Conservation (phyloP, 352 stramenopile species). For the Phytophthora lateralis region DNA sequence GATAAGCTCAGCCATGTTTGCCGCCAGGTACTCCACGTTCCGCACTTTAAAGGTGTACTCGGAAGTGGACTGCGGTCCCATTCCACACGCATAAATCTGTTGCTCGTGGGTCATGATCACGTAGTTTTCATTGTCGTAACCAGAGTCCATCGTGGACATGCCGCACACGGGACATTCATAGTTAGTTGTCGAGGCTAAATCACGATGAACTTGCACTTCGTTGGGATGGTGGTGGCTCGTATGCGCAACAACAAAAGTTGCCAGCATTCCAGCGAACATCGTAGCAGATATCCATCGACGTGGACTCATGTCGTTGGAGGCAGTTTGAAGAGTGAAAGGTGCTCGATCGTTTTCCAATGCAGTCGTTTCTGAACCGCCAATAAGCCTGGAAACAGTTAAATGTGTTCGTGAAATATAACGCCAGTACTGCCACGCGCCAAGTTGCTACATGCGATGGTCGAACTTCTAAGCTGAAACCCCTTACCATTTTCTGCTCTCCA, state of each 20-base stretch:
- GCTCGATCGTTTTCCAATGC: not conserved
- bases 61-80: conserved; percentile 44
- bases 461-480: not conserved
- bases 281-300: not conserved
- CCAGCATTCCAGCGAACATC: not conserved
- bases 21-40: conserved; percentile 61
- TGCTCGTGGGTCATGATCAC: conserved; percentile 52
- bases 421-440: not conserved
- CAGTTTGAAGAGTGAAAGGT: not conserved
- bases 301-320: not conserved
- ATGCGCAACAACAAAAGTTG: conserved; percentile 2
- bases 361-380: conserved; percentile 11
- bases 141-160: conserved; percentile 45
- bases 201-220: conserved; percentile 14
- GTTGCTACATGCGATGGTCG: not conserved
- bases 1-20: conserved; percentile 56
- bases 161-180: conserved; percentile 63
- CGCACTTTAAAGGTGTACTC: conserved; percentile 54
- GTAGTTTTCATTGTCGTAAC: conserved; percentile 58
- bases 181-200: conserved; percentile 29
- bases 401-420: not conserved
- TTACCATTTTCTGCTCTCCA: not conserved
- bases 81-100: conserved; percentile 67
- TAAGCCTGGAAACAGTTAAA: not conserved
- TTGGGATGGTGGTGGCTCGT: conserved; percentile 1